Conservation (phyloP, 352 stramenopile genomes). For the Phytopythium cucurbitacearum region DNA sequence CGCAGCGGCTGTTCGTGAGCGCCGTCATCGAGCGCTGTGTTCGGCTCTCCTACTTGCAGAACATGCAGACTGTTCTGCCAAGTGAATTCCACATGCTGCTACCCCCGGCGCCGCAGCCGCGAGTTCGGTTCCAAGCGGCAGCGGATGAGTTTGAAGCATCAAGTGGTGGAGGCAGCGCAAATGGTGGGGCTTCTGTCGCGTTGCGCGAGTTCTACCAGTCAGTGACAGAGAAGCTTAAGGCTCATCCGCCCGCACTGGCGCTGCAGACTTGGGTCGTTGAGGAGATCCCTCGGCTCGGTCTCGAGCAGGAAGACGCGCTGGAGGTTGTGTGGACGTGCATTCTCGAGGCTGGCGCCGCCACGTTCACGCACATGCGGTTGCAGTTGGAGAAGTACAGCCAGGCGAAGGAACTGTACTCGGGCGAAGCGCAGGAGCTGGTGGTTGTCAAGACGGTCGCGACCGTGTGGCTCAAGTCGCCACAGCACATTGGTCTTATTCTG, state of each 20-base stretch:
- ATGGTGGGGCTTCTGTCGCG: constrained; percentile 4
- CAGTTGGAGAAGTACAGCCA: constrained; percentile 78
- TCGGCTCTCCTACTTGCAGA: constrained; percentile 77
- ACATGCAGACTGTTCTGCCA: constrained; percentile 76
- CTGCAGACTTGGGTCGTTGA: constrained; percentile 63
- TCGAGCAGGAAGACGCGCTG: constrained; percentile 43
- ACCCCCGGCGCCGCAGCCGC: constrained; percentile 61
- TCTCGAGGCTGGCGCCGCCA: constrained; percentile 68
- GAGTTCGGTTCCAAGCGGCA: constrained; percentile 49
- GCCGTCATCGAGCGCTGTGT: constrained; percentile 83
- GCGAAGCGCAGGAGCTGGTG: constrained; percentile 38
- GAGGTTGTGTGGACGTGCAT: constrained; percentile 79
- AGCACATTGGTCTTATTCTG: constrained; percentile 77
- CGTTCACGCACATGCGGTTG: constrained; percentile 79
- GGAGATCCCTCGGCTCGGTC: constrained; percentile 31
- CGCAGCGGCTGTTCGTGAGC: constrained; percentile 81
- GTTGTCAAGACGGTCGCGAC: constrained; percentile 64
- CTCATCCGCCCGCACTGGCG: constrained; percentile 42
- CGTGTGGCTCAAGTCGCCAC: constrained; percentile 80
- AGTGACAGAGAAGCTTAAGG: constrained; percentile 63
- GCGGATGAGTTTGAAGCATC: constrained; percentile 6
- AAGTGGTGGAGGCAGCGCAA: constrained; percentile 12
- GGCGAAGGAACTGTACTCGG: constrained; percentile 38
- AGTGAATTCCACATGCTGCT: constrained; percentile 75
- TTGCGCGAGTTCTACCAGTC: constrained; percentile 49